Evolutionary conservation across 768 basidiomycete species (phyloP).

Genomic region (Russula sp.): DNA sequence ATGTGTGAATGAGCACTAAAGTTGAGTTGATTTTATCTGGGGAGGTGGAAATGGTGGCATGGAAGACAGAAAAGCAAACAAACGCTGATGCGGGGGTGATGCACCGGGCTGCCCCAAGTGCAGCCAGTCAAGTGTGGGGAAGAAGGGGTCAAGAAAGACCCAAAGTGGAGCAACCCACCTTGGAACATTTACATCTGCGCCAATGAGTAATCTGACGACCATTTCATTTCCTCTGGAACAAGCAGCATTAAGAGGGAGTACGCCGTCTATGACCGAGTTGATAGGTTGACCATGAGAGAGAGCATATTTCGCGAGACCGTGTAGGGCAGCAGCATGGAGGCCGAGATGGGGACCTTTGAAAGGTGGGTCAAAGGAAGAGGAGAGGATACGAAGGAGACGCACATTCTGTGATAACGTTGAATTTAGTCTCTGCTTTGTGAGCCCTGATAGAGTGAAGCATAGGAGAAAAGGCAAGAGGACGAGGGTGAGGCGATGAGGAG

Average conservation of each 20-base stretch:
- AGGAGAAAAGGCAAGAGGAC: not conserved
- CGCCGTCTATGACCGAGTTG: slow-evolving; percentile 92
- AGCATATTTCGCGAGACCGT: slow-evolving; percentile 85
- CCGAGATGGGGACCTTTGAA: slow-evolving; percentile 64
- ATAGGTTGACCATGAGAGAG: slow-evolving; percentile 91
- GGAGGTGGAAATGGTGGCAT: not conserved
- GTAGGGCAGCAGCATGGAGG: slow-evolving; percentile 67
- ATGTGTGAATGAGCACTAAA: not conserved
- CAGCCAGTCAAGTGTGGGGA: not conserved
- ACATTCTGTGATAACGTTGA: slow-evolving; percentile 51
- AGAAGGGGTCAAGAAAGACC: not conserved
- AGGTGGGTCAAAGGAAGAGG: not conserved
- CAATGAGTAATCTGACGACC: slow-evolving; percentile 84
- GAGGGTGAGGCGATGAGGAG: not conserved
- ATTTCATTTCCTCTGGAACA: slow-evolving; percentile 84
- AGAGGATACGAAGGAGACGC: slow-evolving; percentile 20
- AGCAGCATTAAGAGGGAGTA: slow-evolving; percentile 94
- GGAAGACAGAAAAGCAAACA: not conserved
- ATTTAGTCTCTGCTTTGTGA: slow-evolving; percentile 40
- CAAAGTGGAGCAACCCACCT: slow-evolving; percentile 43
- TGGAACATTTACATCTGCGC: slow-evolving; percentile 97
- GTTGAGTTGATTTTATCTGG: not conserved
- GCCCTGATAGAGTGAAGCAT: slow-evolving; percentile 34
- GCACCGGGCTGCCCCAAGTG: not conserved
- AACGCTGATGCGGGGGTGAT: not conserved